phyloP scores from a whole-genome alignment of 2,329 filamentous ascomycete genomes.

The Botrytis medusae region DNA sequence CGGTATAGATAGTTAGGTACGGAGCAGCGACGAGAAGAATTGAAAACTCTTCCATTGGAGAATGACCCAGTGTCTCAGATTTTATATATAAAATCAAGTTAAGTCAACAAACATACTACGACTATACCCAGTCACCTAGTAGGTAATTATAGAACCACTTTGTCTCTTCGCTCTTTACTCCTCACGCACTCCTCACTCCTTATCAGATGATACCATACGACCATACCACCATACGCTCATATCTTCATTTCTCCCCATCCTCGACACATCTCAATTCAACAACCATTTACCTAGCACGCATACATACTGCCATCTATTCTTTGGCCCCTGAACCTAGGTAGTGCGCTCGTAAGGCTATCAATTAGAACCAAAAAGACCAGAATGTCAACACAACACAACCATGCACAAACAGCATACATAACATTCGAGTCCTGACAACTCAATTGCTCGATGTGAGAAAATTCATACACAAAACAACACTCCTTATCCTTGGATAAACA shows the following conservation, averaged over 20 bases:
- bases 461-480: background rate
- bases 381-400: background rate
- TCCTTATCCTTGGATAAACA: background rate
- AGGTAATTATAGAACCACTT: background rate
- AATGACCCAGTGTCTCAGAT: slow-evolving; percentile 16
- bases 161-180: background rate
- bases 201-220: background rate
- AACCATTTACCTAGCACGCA: background rate
- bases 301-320: no score
- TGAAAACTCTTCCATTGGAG: background rate
- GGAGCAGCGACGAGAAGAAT: background rate
- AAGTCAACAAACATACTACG: background rate
- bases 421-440: background rate
- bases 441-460: background rate
- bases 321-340: background rate
- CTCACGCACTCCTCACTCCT: background rate
- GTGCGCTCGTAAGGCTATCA: background rate
- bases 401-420: background rate
- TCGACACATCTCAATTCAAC: background rate
- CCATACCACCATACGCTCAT: background rate
- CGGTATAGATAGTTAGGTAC: background rate
- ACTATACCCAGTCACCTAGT: background rate
- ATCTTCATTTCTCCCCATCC: background rate
- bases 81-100: background rate
- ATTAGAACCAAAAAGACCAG: background rate